Evolutionary conservation across 352 stramenopile genomes (phyloP), one percentile per base, ranked within the genome.

Genomic region (Pythium sukuiense): DNA sequence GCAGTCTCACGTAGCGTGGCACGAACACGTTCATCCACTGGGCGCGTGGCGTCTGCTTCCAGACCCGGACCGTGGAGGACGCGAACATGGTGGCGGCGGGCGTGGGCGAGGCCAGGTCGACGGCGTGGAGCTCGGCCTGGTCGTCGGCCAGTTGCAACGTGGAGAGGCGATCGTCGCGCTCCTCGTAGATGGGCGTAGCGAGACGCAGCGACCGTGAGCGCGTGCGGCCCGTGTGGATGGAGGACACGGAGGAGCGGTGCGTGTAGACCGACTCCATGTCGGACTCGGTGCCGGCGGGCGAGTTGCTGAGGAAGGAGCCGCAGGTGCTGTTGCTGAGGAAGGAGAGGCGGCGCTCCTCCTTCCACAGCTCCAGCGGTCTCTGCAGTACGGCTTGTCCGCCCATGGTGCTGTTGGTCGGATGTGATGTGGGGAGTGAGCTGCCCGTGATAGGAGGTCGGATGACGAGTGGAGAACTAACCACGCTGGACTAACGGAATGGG

Each of bases 21-120:
- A 89, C 77, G 64, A 89, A 90, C n/a, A 90, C 80, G 61, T 88
- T 89, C 73, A 90, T 87, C 82, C 82, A 90, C 65, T 88, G 69
- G 16, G 81, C 77, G 63, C 87, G 65, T 20, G 81, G 81, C 18
- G 80, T 74, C 68, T 90, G 81, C 74, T 90, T 90, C 30, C 85
- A 77, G 63, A 87, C 79, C 18, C 79, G 81, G 46, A 90, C 59
- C 1, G 70, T 48, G 64, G 74, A 65, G 27, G 68, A 55, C 53
- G 68, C 61, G 65, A 90, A 90, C 12, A 90, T 72, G 59, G 83
- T 80, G 62, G 76, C 24, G 20, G 54, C 24, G 6, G 58, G 43
- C 7, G 53, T 67, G 3, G 59, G 43, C 9, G 61, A 67, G 33
- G 64, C 43, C 26, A 76, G 56, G 1, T 65, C 57, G 53, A 74